A percentile compares a stretch with the other conserved stretches of the same genome.
phyloP scores from a whole-genome alignment of 768 basidiomycete genomes.

The Auricularia auricula-judae region DNA sequence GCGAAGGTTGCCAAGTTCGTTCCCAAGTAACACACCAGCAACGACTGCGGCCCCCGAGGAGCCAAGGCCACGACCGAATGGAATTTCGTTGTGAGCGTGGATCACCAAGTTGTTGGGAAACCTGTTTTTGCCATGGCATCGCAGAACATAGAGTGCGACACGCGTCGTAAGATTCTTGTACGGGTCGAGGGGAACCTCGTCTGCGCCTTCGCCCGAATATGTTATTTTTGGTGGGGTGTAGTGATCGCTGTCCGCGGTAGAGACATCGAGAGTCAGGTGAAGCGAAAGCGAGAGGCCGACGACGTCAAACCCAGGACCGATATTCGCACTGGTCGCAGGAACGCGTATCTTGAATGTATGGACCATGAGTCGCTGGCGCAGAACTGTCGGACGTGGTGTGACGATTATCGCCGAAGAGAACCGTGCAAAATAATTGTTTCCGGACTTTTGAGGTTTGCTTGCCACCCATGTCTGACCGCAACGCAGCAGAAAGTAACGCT shows the following conservation, averaged over 20 bases:
- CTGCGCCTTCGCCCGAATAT: constrained; percentile 81
- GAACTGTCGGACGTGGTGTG: too few relatives aligned
- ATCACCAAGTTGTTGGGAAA: constrained; percentile 74
- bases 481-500: background rate
- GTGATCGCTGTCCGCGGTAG: constrained; percentile 18
- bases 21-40: constrained; percentile 85
- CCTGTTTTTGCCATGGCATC: constrained; percentile 61
- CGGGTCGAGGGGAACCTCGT: constrained; percentile 84
- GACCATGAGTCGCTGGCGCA: background rate
- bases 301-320: constrained; percentile 97
- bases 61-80: constrained; percentile 93
- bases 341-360: constrained; percentile 56
- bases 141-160: constrained; percentile 94
- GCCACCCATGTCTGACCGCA: background rate
- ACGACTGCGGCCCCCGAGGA: constrained; percentile 99
- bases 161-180: constrained; percentile 97
- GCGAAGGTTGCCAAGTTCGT: constrained; percentile 64
- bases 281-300: constrained; percentile 95
- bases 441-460: too few relatives aligned
- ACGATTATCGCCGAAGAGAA: too few relatives aligned
- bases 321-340: constrained; percentile 97
- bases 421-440: too few relatives aligned
- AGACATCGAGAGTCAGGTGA: constrained; percentile 64
- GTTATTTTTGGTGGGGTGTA: constrained; percentile 46
- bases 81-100: constrained; percentile 84